phyloP scores from a whole-genome alignment of 2,329 filamentous ascomycete species.

The Aspergillus alliaceus region DNA sequence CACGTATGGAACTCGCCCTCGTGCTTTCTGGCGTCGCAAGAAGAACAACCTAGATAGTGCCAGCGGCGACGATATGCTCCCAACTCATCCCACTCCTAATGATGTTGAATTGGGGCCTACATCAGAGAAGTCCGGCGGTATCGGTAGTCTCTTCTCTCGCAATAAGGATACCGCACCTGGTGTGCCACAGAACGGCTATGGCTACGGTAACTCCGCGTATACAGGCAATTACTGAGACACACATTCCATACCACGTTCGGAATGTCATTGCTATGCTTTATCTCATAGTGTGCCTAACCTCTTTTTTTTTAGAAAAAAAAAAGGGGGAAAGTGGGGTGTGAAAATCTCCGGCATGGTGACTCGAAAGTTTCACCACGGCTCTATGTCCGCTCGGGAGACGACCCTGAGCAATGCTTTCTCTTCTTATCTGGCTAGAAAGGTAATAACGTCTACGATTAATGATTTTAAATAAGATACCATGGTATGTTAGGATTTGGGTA shows the following conservation, averaged over 20 bases:
- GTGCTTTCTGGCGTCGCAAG: conserved; percentile 41
- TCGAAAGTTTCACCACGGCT: background rate
- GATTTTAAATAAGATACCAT: conserved; percentile 5
- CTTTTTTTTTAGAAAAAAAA: too few relatives aligned
- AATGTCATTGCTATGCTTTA: too few relatives aligned
- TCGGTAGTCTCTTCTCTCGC: conserved; percentile 20
- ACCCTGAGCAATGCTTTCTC: background rate
- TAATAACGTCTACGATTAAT: conserved; percentile 1
- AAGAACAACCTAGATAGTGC: conserved; percentile 43
- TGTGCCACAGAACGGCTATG: conserved; percentile 20
- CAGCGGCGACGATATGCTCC: conserved; percentile 35
- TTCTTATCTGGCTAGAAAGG: background rate
- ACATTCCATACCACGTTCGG: background rate
- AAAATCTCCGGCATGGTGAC: background rate
- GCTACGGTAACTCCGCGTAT: conserved; percentile 34
- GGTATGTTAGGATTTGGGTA: background rate
- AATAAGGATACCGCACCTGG: conserved; percentile 20
- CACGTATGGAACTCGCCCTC: conserved; percentile 56
- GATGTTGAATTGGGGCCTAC: conserved; percentile 36
- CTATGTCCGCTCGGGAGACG: background rate
- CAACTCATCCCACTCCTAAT: conserved; percentile 38
- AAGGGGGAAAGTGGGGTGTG: too few relatives aligned
- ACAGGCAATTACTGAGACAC: conserved; percentile 28
- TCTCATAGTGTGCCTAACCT: too few relatives aligned
- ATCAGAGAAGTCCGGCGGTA: conserved; percentile 13